Percentiles rank a stretch among this genome's conserved stretches.
Evolutionary conservation across 176 grass and related monocot species (phyloP).

Genomic region (Thalia dealbata): DNA sequence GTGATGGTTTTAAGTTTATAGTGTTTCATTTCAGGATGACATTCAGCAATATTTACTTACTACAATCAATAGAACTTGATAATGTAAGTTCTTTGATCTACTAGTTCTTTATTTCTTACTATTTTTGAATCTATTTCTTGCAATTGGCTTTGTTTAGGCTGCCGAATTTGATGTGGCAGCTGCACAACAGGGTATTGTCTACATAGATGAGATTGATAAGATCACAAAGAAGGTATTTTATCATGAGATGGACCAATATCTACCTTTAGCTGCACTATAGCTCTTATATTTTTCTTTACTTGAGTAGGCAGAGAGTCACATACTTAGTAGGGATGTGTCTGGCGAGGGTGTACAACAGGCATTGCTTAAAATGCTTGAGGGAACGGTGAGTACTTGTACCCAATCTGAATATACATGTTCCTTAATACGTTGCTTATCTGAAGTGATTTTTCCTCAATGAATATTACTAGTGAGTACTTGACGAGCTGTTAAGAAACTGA

Average conservation of each 20-base stretch:
- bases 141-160: slow-evolving; percentile 30
- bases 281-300: neutral
- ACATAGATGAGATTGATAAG: slow-evolving; percentile 99
- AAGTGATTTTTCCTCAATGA: no score
- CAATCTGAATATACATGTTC: no score
- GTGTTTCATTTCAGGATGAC: no score
- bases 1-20: no score
- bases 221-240: slow-evolving; percentile 74
- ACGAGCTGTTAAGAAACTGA: no score
- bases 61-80: no score
- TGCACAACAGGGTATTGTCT: slow-evolving; percentile 96
- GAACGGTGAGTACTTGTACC: slow-evolving; percentile 50
- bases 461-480: no score
- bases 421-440: no score
- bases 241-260: slow-evolving; percentile 7
- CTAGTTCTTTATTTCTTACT: no score
- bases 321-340: slow-evolving; percentile 89
- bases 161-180: slow-evolving; percentile 95
- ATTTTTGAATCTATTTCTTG: slow-evolving; percentile 3
- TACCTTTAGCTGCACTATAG: slow-evolving; percentile 11
- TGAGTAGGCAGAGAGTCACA: slow-evolving; percentile 79
- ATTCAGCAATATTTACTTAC: no score
- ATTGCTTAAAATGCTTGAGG: slow-evolving; percentile 94
- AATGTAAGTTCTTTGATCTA: no score
- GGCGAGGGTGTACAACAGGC: slow-evolving; percentile 98